These are phyloP conservation scores for Euptelea pleiosperma DNA, from an alignment of 164 flowering plant genomes.

Conservation along the genomic window DNA sequence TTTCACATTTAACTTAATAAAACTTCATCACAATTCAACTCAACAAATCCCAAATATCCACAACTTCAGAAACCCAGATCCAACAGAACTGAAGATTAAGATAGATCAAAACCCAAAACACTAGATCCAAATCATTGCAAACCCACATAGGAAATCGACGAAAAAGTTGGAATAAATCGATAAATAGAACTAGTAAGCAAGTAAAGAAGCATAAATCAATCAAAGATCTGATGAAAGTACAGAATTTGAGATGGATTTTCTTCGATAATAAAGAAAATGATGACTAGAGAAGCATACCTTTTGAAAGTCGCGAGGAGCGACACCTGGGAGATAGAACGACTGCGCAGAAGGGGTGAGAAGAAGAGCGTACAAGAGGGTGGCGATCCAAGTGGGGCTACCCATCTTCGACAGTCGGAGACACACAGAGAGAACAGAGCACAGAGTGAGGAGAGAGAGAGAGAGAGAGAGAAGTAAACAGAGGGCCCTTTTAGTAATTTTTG, in stretches of 20 bases:
- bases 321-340: constrained; percentile 57
- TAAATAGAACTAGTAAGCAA: neutral
- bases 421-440: too few relatives aligned
- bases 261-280: neutral
- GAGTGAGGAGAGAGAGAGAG: neutral
- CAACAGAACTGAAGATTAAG: neutral
- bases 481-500: too few relatives aligned
- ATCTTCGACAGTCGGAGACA: constrained; percentile 15
- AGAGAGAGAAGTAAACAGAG: too few relatives aligned
- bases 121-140: constrained; percentile 8
- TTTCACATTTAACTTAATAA: neutral
- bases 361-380: constrained; percentile 12
- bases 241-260: neutral
- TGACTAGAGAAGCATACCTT: constrained; percentile 21
- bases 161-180: neutral
- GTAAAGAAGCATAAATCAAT: neutral
- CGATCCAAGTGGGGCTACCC: constrained; percentile 23
- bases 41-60: neutral
- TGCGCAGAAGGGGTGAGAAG: constrained; percentile 18
- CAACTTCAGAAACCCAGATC: constrained; percentile 3
- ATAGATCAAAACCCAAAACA: constrained; percentile 12
- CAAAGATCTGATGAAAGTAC: constrained; percentile 7
- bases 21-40: neutral
- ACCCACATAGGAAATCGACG: neutral
- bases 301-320: constrained; percentile 52